Conservation (phyloP, 352 stramenopile species). For the Globisporangium viniferum region DNA sequence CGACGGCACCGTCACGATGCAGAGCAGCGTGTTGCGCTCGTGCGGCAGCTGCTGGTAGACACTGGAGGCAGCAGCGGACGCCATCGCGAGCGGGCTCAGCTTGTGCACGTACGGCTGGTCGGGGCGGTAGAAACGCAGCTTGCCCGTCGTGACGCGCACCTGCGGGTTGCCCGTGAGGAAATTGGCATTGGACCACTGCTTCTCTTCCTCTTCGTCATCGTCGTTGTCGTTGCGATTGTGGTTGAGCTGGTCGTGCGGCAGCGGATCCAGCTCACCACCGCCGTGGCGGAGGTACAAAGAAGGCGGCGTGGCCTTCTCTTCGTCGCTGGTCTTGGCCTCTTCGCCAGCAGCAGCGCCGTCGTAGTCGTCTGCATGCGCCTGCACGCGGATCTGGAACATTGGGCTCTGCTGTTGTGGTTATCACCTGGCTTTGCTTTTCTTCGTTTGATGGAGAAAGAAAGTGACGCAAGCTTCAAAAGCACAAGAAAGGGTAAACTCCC, state of each 20-base stretch:
- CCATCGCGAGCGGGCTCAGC: constrained; percentile 8
- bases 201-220: constrained; percentile 14
- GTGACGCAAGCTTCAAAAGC: neutral
- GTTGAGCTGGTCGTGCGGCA: constrained; percentile 2
- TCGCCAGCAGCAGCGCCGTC: constrained; percentile 10
- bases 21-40: constrained; percentile 77
- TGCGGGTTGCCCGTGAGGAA: constrained; percentile 82
- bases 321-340: constrained; percentile 35
- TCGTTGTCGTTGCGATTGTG: neutral
- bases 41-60: constrained; percentile 40
- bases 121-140: constrained; percentile 78
- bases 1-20: constrained; percentile 76
- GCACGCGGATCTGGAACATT: constrained; percentile 87
- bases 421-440: neutral
- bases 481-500: too few relatives aligned
- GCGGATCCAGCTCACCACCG: neutral
- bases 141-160: constrained; percentile 71
- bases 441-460: neutral
- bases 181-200: constrained; percentile 31
- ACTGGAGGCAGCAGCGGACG: neutral
- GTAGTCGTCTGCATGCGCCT: constrained; percentile 25
- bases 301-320: constrained; percentile 33
- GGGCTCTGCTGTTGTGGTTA: neutral
- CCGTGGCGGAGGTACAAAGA: constrained; percentile 21
- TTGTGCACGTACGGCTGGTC: constrained; percentile 42